phyloP scores from a whole-genome alignment of 352 stramenopile genomes.

The Pythium guiyangense region DNA sequence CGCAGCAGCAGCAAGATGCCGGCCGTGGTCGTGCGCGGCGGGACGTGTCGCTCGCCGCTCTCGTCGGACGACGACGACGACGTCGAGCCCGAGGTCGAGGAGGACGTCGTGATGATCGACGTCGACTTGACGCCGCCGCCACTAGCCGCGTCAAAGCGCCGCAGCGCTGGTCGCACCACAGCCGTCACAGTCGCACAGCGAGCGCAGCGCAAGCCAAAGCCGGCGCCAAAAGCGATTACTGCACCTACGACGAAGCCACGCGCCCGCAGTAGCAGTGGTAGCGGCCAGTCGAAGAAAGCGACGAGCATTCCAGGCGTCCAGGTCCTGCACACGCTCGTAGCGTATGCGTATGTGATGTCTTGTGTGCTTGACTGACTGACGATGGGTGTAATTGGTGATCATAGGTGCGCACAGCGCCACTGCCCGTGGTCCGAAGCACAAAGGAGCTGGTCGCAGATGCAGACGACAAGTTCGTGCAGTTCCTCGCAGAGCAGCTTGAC shows the following conservation, averaged over 20 bases:
- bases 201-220: conserved; percentile 7
- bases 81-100: conserved; percentile 5
- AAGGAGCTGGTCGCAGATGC: conserved; percentile 42
- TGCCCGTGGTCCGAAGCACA: conserved; percentile 17
- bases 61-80: conserved; percentile 43
- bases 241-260: neutral
- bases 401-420: conserved; percentile 2
- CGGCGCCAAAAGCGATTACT: conserved; percentile 1
- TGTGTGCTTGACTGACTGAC: neutral
- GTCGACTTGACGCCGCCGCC: neutral
- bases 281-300: conserved; percentile 1
- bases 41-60: conserved; percentile 43
- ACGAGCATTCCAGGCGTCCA: conserved; percentile 2
- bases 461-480: conserved; percentile 44
- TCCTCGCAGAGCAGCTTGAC: conserved; percentile 49
- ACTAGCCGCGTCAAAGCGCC: conserved; percentile 1
- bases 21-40: conserved; percentile 2
- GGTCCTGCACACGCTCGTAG: neutral
- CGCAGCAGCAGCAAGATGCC: neutral
- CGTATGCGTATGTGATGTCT: neutral
- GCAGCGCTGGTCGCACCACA: neutral
- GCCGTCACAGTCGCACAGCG: neutral
- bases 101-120: conserved; percentile 12
- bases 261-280: neutral
- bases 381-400: neutral